These are phyloP conservation scores for Microbotryum silenes-acaulis DNA, from an alignment of 1,284 basidiomycete genomes.

Conservation along the genomic window DNA sequence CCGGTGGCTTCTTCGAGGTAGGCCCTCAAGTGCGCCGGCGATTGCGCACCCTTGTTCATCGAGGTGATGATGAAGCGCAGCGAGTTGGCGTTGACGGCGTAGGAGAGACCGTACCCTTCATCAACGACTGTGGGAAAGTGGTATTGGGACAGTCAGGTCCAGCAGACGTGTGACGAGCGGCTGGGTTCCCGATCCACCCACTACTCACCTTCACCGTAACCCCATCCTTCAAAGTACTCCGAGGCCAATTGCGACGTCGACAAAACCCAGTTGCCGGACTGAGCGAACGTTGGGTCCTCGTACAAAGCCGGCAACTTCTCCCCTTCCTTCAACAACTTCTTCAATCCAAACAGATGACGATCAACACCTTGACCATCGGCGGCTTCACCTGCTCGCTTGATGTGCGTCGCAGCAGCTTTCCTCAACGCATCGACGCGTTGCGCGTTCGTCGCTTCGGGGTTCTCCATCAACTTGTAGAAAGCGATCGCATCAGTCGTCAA, in stretches of 20 bases:
- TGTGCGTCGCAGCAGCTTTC: constrained; percentile 69
- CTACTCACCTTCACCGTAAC: constrained; percentile 65
- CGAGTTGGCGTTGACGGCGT: constrained; percentile 78
- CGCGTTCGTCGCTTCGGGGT: constrained; percentile 52
- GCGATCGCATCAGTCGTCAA: constrained; percentile 73
- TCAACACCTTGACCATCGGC: constrained; percentile 93
- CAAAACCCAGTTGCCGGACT: constrained; percentile 81
- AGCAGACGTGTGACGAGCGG: too few relatives aligned
- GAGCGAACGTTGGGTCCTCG: constrained; percentile 62
- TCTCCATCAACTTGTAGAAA: constrained; percentile 82
- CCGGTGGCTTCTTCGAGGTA: constrained; percentile 71
- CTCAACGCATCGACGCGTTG: constrained; percentile 65
- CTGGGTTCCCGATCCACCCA: too few relatives aligned
- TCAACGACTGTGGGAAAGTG: constrained; percentile 19
- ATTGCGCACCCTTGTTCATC: constrained; percentile 55
- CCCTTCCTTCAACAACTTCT: constrained; percentile 66
- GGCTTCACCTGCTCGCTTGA: constrained; percentile 81
- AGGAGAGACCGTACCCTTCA: constrained; percentile 89
- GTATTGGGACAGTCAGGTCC: neutral
- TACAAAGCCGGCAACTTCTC: constrained; percentile 57
- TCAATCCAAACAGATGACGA: constrained; percentile 88
- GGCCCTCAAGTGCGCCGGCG: constrained; percentile 51
- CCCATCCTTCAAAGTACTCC: constrained; percentile 85
- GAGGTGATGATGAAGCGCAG: constrained; percentile 92
- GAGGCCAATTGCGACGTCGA: constrained; percentile 82